These are phyloP conservation scores for Aspergillus kassunensis DNA, from an alignment of 495 filamentous ascomycete genomes.

Conservation along the genomic window DNA sequence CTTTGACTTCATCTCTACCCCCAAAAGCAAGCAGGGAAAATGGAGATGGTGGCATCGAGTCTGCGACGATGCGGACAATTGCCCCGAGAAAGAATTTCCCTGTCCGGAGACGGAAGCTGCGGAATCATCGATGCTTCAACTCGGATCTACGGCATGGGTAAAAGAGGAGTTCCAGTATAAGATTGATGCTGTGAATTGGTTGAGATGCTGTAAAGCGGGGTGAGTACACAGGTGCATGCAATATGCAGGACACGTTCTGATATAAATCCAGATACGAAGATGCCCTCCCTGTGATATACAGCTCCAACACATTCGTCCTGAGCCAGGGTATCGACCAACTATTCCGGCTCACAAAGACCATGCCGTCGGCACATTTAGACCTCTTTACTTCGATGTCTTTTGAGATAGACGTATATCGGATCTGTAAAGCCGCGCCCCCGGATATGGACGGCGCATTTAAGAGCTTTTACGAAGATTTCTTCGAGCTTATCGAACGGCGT, in stretches of 20 bases:
- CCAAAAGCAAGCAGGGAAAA: neutral
- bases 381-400: slow-evolving; percentile 2
- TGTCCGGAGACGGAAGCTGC: slow-evolving; percentile 13
- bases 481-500: neutral
- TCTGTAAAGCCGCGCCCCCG: neutral
- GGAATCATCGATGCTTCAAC: slow-evolving; percentile 7
- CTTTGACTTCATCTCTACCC: neutral
- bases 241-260: no score
- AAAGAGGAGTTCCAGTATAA: slow-evolving; percentile 12
- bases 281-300: slow-evolving; percentile 1
- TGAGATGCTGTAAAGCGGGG: slow-evolving; percentile 4
- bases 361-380: slow-evolving; percentile 3
- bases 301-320: slow-evolving; percentile 10
- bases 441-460: slow-evolving; percentile 2
- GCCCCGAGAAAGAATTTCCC: slow-evolving; percentile 3
- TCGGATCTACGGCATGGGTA: slow-evolving; percentile 5
- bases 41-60: slow-evolving; percentile 15
- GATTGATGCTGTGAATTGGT: slow-evolving; percentile 7
- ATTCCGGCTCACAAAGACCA: slow-evolving; percentile 1
- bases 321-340: slow-evolving; percentile 15
- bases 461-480: slow-evolving; percentile 3
- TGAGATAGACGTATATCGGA: slow-evolving; percentile 14
- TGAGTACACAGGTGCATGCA: slow-evolving; percentile 1
- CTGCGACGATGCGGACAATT: slow-evolving; percentile 10
- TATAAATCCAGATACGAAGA: slow-evolving; percentile 10